phyloP scores from a whole-genome alignment of 2,329 filamentous ascomycete species.

The Aspergillus calidoustus region DNA sequence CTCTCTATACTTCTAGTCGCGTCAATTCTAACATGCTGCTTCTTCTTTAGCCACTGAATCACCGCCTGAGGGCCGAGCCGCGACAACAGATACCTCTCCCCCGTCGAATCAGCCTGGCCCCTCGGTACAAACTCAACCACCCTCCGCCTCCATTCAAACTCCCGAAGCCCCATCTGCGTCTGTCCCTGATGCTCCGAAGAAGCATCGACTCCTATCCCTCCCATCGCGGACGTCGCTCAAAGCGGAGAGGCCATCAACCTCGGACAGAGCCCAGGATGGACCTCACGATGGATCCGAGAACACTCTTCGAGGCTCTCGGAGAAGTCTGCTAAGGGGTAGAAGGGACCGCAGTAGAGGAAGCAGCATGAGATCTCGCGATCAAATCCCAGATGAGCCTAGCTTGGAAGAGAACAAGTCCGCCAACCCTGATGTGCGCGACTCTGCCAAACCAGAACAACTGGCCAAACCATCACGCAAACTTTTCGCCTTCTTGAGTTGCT shows the following conservation, averaged over 20 bases:
- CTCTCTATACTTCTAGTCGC: slow-evolving; percentile 2
- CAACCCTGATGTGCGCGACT: slow-evolving; percentile 36
- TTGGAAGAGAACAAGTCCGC: slow-evolving; percentile 39
- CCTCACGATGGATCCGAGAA: slow-evolving; percentile 54
- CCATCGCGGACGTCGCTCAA: slow-evolving; percentile 46
- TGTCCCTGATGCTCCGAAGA: slow-evolving; percentile 37
- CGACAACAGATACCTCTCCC: slow-evolving; percentile 27
- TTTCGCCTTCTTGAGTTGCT: slow-evolving; percentile 55
- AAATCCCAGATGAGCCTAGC: slow-evolving; percentile 39
- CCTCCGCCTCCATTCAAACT: slow-evolving; percentile 25
- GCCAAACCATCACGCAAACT: slow-evolving; percentile 45
- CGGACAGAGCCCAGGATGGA: slow-evolving; percentile 40
- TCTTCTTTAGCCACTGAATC: slow-evolving; percentile 32
- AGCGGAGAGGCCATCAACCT: slow-evolving; percentile 39
- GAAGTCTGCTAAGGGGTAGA: slow-evolving; percentile 66
- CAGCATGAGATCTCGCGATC: slow-evolving; percentile 49
- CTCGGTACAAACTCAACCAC: slow-evolving; percentile 15
- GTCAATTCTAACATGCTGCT: slow-evolving; percentile 18
- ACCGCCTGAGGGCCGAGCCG: slow-evolving; percentile 28
- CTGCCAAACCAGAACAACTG: slow-evolving; percentile 46
- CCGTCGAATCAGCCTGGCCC: slow-evolving; percentile 26
- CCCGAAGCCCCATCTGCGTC: slow-evolving; percentile 23
- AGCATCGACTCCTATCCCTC: slow-evolving; percentile 42
- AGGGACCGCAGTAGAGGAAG: slow-evolving; percentile 72
- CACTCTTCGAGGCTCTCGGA: slow-evolving; percentile 67